Base-by-base conservation (phyloP, 768 basidiomycete genomes). In the Agaricus sinodeliciosus region DNA sequence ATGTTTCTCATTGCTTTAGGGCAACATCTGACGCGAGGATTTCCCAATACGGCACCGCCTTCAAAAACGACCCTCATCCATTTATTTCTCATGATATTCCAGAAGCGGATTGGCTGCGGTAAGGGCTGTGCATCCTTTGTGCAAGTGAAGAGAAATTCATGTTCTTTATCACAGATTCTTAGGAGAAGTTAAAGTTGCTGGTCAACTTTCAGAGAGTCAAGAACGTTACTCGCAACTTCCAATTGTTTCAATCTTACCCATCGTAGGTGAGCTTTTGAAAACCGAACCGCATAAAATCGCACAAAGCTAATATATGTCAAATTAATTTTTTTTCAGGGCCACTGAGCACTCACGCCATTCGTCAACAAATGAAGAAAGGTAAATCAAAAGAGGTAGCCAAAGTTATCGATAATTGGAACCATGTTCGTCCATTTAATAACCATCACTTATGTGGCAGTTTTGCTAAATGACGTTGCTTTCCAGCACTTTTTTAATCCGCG, bases 71-170 rank as follows among this genome's bases (percentile, higher is more conserved):
- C 15, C 71, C 70, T 9, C 81, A 82, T 58, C 80, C 80, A 22
- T 82, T 82, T 58, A 58, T 61, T 19, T 65, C 72, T 43, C 75
- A 78, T 60, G 79, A 82, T 57, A 62, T 82, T 3, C 57, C 49
- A 0, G 72, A 80, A 62, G 66, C 62, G 15, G 81, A 82, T 60
- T 82, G 81, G 81, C 59, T 63, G 37, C 66, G 68, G 72, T 76
- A 48, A 43, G 60, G 26, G 39, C 4, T n/a, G 22, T 34, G 16
- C 16, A 39, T 18, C 42, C 15, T 27, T n/a, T n/a, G n/a, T 31
- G n/a, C 22, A 25, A 22, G 31, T 6, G 16, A 13, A 26, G 27
- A 25, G 36, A 25, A 31, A 35, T 27, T 36, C 8, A 18, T 48
- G 22, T 47, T 16, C 7, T 18, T n/a, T 47, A 5, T 15, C 5